phyloP scores from a whole-genome alignment of 2,329 filamentous ascomycete genomes.

The Scytalidium sp. region DNA sequence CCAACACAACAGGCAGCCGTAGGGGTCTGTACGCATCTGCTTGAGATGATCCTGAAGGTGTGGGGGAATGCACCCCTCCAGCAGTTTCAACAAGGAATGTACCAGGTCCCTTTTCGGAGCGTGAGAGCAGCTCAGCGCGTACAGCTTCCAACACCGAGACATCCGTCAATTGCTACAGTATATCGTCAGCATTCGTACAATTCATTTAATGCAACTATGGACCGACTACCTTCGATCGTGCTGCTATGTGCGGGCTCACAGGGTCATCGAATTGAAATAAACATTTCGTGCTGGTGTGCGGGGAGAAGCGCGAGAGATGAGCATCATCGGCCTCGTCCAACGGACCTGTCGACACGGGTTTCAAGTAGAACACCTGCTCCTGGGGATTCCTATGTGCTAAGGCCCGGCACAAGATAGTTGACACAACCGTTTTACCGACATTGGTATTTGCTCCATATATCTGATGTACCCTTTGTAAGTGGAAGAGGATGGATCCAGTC shows the following conservation, averaged over 20 bases:
- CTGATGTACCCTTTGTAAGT: conserved; percentile 66
- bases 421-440: conserved; percentile 81
- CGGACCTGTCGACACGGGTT: conserved; percentile 78
- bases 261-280: conserved; percentile 72
- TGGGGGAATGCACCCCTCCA: conserved; percentile 77
- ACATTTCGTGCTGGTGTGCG: conserved; percentile 51
- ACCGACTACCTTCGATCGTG: conserved; percentile 26
- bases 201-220: conserved; percentile 35
- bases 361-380: conserved; percentile 63
- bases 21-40: conserved; percentile 75
- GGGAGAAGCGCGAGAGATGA: conserved; percentile 57
- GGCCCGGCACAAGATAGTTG: conserved; percentile 67
- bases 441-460: conserved; percentile 82
- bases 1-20: conserved; percentile 68
- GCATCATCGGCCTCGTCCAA: conserved; percentile 65
- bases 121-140: conserved; percentile 40
- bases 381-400: conserved; percentile 43
- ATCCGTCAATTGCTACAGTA: conserved; percentile 45
- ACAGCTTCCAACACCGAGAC: conserved; percentile 47
- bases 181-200: conserved; percentile 28
- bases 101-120: conserved; percentile 41
- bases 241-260: conserved; percentile 76
- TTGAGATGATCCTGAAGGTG: conserved; percentile 72
- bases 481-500: conserved; percentile 25
- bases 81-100: conserved; percentile 77